Conservation (phyloP, 352 stramenopile species). For the Pythium dissotocum region DNA sequence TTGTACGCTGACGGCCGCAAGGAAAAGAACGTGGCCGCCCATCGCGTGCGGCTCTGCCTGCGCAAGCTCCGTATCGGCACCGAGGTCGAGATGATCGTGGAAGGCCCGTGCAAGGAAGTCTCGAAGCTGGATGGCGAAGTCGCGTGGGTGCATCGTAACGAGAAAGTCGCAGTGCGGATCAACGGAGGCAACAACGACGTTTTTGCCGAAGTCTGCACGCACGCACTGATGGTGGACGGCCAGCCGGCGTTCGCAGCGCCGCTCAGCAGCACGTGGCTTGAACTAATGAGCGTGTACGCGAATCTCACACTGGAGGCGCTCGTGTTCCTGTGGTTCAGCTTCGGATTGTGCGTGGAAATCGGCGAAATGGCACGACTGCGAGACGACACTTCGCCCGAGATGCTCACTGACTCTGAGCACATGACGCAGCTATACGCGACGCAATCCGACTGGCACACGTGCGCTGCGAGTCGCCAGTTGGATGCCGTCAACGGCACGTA, state of each 20-base stretch:
- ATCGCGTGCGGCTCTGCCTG: constrained; percentile 57
- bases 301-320: constrained; percentile 46
- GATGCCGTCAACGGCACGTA: constrained; percentile 24
- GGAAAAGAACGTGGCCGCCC: constrained; percentile 51
- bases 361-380: constrained; percentile 48
- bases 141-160: constrained; percentile 70
- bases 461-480: background rate
- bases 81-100: constrained; percentile 73
- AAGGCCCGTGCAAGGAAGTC: constrained; percentile 71
- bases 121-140: constrained; percentile 71
- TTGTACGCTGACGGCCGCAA: constrained; percentile 58
- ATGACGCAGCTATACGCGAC: constrained; percentile 30
- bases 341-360: constrained; percentile 59
- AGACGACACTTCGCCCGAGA: constrained; percentile 30
- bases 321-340: constrained; percentile 62
- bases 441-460: constrained; percentile 15
- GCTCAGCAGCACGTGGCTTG: constrained; percentile 63
- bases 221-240: constrained; percentile 63
- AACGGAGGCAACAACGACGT: constrained; percentile 68
- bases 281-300: constrained; percentile 57
- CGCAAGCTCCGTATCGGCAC: constrained; percentile 59
- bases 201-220: constrained; percentile 63
- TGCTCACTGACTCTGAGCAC: constrained; percentile 29
- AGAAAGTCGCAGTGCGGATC: constrained; percentile 63
- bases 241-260: constrained; percentile 62